These are phyloP conservation scores for Trametes sp. DNA, from an alignment of 1,284 basidiomycete species.

Conservation along the genomic window DNA sequence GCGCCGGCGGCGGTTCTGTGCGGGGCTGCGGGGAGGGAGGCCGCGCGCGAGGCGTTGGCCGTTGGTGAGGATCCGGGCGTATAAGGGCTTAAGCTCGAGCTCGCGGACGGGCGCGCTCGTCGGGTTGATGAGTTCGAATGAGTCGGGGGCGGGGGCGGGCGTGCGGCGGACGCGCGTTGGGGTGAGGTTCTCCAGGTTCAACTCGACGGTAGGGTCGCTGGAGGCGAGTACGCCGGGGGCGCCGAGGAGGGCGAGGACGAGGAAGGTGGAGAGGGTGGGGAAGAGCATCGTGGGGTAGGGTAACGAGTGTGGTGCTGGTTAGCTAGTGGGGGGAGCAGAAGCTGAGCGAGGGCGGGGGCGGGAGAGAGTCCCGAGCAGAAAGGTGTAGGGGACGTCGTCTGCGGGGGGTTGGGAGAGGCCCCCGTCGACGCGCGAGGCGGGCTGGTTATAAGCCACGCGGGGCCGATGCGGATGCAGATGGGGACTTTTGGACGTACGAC, in stretches of 20 bases:
- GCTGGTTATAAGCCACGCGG: not conserved
- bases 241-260: conserved; percentile 34
- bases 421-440: too few species aligned
- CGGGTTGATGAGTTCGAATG: conserved; percentile 2
- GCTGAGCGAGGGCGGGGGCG: not conserved
- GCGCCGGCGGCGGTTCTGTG: conserved; percentile 2
- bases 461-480: not conserved
- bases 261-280: conserved; percentile 45
- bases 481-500: not conserved
- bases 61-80: conserved; percentile 26
- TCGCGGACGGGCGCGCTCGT: not conserved
- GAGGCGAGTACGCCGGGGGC: conserved; percentile 37
- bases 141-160: not conserved
- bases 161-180: not conserved
- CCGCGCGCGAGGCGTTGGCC: conserved; percentile 35
- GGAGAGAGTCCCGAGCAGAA: not conserved
- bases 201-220: too few species aligned
- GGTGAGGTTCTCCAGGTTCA: too few species aligned
- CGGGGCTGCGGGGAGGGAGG: conserved; percentile 32
- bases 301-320: not conserved
- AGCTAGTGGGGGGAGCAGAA: not conserved
- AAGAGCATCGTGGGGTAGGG: conserved; percentile 41
- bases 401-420: too few species aligned
- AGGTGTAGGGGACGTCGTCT: not conserved
- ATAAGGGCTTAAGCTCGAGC: not conserved